Base-by-base conservation (phyloP, 1,284 basidiomycete genomes). In the Cryptococcus neoformans region DNA sequence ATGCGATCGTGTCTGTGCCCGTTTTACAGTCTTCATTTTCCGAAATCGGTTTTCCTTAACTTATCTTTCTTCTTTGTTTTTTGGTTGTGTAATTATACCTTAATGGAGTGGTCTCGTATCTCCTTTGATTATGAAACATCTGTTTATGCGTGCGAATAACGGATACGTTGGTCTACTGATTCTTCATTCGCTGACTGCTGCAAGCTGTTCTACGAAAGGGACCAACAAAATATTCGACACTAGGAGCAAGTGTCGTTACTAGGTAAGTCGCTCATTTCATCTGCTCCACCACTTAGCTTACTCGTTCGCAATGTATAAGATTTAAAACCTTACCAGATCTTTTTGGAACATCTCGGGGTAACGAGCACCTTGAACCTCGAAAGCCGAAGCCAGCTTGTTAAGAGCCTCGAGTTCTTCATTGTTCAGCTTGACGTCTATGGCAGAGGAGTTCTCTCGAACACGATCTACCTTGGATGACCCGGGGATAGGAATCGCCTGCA, bases 401-500 rank as follows among this genome's bases (percentile, higher is more conserved):
- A 81, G 62, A 34, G 80, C 79, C 47, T 77, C 59, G 17, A 64
- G 44, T 38, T 77, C 76, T 37, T 70, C 77, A 1, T 67, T 58
- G 0, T 75, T 76, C 17, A 85, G 74, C 53, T 69, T 73, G 56
- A 84, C 73, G 9, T 80, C 73, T 6, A 76, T 81, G 0, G 79
- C 78, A 3, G 67, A 67, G 14, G 79, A 62, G 64, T 84, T 85
- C 67, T 83, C 80, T 37, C 78, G 55, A 6, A 79, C 80, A 35
- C 83, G 78, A 21, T 63, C 60, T 35, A 69, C 63, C 54, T 77
- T 79, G 45, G 81, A 81, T 1, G 82, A 83, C 4, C 83, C 83
- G 0, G 84, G 83, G 46, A 85, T 80, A 0, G 83, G 83, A 51
- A 85, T 78, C 44, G 82, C 76, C 72, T 75, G 59, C n/a, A 21